phyloP scores from a whole-genome alignment of 257 asterid species.

The Ehretia macrophylla region DNA sequence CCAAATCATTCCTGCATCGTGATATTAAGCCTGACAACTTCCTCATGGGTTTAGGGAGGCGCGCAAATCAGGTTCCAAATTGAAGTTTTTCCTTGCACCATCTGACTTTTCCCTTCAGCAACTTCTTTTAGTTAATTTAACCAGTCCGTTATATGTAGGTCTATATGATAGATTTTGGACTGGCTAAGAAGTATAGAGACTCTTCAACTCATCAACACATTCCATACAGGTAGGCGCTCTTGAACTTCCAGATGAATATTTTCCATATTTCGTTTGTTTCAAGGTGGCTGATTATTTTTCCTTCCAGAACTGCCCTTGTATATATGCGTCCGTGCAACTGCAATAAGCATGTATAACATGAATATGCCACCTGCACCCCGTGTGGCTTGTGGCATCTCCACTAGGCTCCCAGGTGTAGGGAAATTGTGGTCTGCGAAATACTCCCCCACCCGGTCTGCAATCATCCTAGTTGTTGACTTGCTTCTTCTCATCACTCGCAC shows the following conservation, averaged over 20 bases:
- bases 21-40: slow-evolving; percentile 89
- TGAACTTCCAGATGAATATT: slow-evolving; percentile 1
- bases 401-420: too few species aligned
- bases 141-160: slow-evolving; percentile 39
- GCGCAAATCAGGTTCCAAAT: slow-evolving; percentile 68
- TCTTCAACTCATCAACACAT: slow-evolving; percentile 77
- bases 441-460: too few species aligned
- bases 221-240: slow-evolving; percentile 63
- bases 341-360: too few species aligned
- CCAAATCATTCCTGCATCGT: slow-evolving; percentile 75
- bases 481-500: too few species aligned
- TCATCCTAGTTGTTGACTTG: too few species aligned
- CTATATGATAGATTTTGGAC: slow-evolving; percentile 80
- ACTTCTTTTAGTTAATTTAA: slow-evolving; percentile 14
- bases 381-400: too few species aligned
- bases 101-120: slow-evolving; percentile 4
- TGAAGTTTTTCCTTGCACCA: slow-evolving; percentile 2
- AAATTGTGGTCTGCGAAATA: too few species aligned
- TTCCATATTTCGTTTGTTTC: too few species aligned
- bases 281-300: too few species aligned
- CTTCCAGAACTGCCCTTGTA: too few species aligned
- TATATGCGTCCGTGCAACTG: too few species aligned
- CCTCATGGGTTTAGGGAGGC: slow-evolving; percentile 86
- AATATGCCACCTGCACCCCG: too few species aligned
- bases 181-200: slow-evolving; percentile 86